Evolutionary conservation across 257 asterid species (phyloP).

Genomic region (Ballota nigra): DNA sequence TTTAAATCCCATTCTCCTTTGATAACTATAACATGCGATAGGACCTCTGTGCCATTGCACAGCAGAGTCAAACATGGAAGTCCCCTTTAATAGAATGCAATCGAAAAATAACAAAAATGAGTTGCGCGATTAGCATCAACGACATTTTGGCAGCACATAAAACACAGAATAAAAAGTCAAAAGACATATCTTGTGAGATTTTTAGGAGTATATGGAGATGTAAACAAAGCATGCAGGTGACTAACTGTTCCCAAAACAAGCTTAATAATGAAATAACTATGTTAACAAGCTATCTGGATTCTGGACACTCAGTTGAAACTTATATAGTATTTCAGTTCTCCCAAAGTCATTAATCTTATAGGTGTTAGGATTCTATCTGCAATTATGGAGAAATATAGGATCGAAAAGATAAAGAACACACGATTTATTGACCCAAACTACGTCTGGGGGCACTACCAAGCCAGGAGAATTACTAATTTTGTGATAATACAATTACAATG

Average conservation of each 20-base stretch:
- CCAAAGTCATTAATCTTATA: not conserved
- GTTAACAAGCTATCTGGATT: not conserved
- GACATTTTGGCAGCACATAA: not conserved
- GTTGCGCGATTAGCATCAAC: not conserved
- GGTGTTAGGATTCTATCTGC: too few species aligned
- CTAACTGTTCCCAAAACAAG: not conserved
- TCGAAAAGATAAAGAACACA: too few species aligned
- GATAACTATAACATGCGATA: not conserved
- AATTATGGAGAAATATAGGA: too few species aligned
- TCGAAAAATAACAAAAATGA: conserved; percentile 2
- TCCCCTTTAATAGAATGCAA: not conserved
- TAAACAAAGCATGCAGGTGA: not conserved
- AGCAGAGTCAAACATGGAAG: not conserved
- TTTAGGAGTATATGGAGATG: not conserved
- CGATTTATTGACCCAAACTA: too few species aligned
- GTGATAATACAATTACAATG: too few species aligned
- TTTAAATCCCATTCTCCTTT: not conserved
- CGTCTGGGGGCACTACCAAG: too few species aligned
- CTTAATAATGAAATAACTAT: not conserved
- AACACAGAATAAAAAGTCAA: not conserved
- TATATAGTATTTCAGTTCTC: not conserved
- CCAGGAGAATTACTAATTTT: too few species aligned
- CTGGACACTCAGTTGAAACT: not conserved
- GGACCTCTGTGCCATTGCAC: not conserved
- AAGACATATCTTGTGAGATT: not conserved